These are phyloP conservation scores for Dianthus caryophyllus DNA, from an alignment of 148 eudicot genomes.

Conservation along the genomic window DNA sequence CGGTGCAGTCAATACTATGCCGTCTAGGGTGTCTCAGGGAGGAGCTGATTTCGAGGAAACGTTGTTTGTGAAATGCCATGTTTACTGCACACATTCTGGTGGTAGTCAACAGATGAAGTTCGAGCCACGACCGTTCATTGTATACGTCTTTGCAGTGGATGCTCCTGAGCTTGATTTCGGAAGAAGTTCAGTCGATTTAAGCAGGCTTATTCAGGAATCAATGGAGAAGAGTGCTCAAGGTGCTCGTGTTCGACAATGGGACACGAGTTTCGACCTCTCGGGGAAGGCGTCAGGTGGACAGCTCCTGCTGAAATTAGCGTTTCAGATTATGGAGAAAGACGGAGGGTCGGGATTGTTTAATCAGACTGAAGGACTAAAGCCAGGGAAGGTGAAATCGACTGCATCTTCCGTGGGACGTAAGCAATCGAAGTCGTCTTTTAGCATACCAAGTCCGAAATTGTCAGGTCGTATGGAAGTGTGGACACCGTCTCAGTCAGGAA, in stretches of 20 bases:
- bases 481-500: constrained; percentile 64
- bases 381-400: constrained; percentile 23
- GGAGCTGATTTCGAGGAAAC: constrained; percentile 97
- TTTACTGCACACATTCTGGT: constrained; percentile 51
- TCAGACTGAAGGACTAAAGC: constrained; percentile 38
- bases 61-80: constrained; percentile 70
- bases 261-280: constrained; percentile 55
- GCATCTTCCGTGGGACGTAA: constrained; percentile 55
- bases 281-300: constrained; percentile 95
- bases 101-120: constrained; percentile 41
- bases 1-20: constrained; percentile 92
- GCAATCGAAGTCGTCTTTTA: constrained; percentile 80
- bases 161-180: constrained; percentile 88
- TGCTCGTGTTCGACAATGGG: constrained; percentile 73
- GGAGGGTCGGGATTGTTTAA: constrained; percentile 66
- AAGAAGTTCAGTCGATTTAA: constrained; percentile 61
- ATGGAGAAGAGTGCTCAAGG: constrained; percentile 65
- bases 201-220: constrained; percentile 71
- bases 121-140: constrained; percentile 73
- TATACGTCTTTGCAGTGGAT: constrained; percentile 71
- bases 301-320: constrained; percentile 68
- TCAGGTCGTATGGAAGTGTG: constrained; percentile 47
- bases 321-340: constrained; percentile 96
- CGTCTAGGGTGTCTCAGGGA: constrained; percentile 83
- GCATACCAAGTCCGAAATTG: constrained; percentile 84